Evolutionary conservation across 2,329 filamentous ascomycete species (phyloP).

Genomic region (Microcera coccophila): DNA sequence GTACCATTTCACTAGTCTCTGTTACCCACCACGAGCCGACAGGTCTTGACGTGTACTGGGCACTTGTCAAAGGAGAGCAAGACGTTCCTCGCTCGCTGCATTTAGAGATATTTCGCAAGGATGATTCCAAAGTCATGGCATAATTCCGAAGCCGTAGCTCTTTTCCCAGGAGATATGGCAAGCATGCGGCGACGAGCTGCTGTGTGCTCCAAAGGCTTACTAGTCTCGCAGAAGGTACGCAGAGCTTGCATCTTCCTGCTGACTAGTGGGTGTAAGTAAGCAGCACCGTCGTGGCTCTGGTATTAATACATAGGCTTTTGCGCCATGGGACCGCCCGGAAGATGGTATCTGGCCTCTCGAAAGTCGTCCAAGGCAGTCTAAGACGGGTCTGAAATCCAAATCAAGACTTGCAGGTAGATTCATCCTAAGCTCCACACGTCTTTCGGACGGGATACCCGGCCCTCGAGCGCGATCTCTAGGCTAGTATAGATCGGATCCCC

Average conservation of each 20-base stretch:
- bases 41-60: too few species aligned
- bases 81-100: too few species aligned
- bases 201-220: too few species aligned
- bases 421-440: neutral
- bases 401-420: neutral
- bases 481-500: neutral
- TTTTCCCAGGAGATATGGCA: too few species aligned
- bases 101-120: too few species aligned
- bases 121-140: too few species aligned
- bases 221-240: too few species aligned
- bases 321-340: neutral
- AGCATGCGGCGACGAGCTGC: too few species aligned
- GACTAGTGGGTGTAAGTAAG: neutral
- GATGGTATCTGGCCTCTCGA: neutral
- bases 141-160: too few species aligned
- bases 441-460: neutral
- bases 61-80: too few species aligned
- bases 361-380: neutral
- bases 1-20: too few species aligned
- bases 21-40: too few species aligned
- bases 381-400: constrained; percentile 39
- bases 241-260: neutral
- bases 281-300: neutral
- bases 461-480: neutral
- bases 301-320: neutral